These are phyloP conservation scores for Euphrasia confusa DNA, from an alignment of 257 asterid genomes.

Conservation along the genomic window DNA sequence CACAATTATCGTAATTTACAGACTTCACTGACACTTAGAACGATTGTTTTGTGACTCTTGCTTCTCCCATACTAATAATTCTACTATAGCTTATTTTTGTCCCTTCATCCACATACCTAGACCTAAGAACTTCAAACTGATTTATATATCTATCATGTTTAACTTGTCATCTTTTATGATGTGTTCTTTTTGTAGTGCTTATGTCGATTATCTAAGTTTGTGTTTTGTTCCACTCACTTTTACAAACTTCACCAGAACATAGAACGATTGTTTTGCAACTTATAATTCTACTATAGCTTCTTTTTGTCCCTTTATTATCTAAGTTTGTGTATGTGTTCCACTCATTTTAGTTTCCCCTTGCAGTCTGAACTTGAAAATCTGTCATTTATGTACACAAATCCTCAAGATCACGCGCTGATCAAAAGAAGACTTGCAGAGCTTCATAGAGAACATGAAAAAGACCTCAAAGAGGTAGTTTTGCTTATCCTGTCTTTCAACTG, in stretches of 20 bases:
- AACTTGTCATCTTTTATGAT: not conserved
- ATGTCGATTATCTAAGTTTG: not conserved
- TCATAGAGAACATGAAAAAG: constrained; percentile 59
- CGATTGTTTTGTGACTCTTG: too few relatives aligned
- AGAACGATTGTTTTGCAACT: too few relatives aligned
- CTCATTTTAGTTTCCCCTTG: constrained; percentile 25
- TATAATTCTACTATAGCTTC: too few relatives aligned
- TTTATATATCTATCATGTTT: not conserved
- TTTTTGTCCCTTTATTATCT: not conserved
- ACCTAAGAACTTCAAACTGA: not conserved
- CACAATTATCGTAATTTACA: not conserved
- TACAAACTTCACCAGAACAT: too few relatives aligned
- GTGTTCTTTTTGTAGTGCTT: not conserved
- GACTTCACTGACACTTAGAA: too few relatives aligned
- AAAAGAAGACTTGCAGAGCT: constrained; percentile 63
- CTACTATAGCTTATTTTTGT: not conserved
- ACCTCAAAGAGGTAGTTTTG: constrained; percentile 55
- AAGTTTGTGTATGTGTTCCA: not conserved
- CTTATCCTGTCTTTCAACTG: not conserved
- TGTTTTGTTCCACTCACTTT: constrained; percentile 11
- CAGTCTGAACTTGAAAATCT: constrained; percentile 84
- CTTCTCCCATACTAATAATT: not conserved
- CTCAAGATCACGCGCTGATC: constrained; percentile 55
- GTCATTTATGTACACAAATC: constrained; percentile 70
- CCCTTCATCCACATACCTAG: not conserved